Evolutionary conservation across 352 stramenopile genomes (phyloP).

Genomic region (Phytophthora palmivora): DNA sequence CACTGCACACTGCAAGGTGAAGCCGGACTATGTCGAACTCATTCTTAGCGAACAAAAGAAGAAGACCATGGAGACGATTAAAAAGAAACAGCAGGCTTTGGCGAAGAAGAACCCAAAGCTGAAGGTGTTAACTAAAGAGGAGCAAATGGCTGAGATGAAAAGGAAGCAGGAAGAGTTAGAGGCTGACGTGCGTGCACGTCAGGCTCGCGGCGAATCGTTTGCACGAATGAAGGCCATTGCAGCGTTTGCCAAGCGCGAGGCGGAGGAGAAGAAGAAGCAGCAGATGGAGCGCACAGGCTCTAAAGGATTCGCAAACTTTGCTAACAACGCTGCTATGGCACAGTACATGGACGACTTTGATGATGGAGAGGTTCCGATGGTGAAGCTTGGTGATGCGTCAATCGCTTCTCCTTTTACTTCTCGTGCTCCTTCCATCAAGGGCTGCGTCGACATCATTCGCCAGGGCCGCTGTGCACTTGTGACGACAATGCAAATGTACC

Average conservation of each 20-base stretch:
- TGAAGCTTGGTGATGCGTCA: conserved; percentile 99
- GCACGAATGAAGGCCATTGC: conserved; percentile 87
- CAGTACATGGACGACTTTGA: conserved; percentile 94
- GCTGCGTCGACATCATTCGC: conserved; percentile 96
- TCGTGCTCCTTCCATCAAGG: conserved; percentile 91
- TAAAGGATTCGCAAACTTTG: conserved; percentile 88
- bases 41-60: conserved; percentile 73
- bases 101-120: conserved; percentile 64
- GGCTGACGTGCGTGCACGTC: conserved; percentile 74
- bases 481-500: conserved; percentile 99
- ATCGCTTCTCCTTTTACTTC: conserved; percentile 99
- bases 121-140: conserved; percentile 77
- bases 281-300: conserved; percentile 73
- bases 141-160: conserved; percentile 86
- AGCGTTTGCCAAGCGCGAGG: conserved; percentile 85
- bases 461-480: conserved; percentile 99
- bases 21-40: conserved; percentile 84
- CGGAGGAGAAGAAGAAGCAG: conserved; percentile 72
- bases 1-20: conserved; percentile 72
- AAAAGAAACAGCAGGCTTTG: conserved; percentile 62
- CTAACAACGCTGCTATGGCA: conserved; percentile 85
- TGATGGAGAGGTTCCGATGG: conserved; percentile 94
- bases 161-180: conserved; percentile 86
- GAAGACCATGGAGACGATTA: conserved; percentile 58
- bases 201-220: conserved; percentile 88